Evolutionary conservation across 805 yeast species (phyloP).

Genomic region (Pichia membranifaciens): DNA sequence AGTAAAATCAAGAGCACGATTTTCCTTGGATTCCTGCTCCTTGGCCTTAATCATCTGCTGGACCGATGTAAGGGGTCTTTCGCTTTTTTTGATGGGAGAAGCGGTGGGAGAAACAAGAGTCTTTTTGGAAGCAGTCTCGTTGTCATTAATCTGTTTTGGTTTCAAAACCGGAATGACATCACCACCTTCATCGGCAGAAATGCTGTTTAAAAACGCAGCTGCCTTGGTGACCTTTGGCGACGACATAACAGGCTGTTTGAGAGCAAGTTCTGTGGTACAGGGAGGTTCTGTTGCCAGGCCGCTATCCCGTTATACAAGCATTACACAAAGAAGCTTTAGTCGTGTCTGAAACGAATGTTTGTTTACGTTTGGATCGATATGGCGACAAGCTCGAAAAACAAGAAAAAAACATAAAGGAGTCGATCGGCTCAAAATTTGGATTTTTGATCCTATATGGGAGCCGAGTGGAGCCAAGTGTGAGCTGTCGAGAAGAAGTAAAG

Average conservation of each 20-base stretch:
- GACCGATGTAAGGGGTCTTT: conserved; percentile 26
- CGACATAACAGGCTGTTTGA: background rate
- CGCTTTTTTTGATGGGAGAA: conserved; percentile 7
- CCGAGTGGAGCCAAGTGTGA: too few species aligned
- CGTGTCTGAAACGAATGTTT: background rate
- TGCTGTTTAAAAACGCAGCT: conserved; percentile 6
- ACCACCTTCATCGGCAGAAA: conserved; percentile 2
- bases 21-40: conserved; percentile 27
- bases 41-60: conserved; percentile 29
- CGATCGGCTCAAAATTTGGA: too few species aligned
- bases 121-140: background rate
- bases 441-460: too few species aligned
- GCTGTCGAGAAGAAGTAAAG: too few species aligned
- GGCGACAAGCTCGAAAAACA: background rate
- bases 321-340: background rate
- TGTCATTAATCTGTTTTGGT: background rate
- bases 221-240: conserved; percentile 6
- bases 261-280: too few species aligned
- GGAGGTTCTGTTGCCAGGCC: too few species aligned
- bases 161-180: background rate
- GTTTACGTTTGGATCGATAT: background rate
- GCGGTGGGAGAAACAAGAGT: conserved; percentile 1
- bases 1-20: conserved; percentile 22
- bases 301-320: too few species aligned
- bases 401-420: too few species aligned